phyloP scores from a whole-genome alignment of 129 eudicot genomes.

The Tanacetum coccineum region DNA sequence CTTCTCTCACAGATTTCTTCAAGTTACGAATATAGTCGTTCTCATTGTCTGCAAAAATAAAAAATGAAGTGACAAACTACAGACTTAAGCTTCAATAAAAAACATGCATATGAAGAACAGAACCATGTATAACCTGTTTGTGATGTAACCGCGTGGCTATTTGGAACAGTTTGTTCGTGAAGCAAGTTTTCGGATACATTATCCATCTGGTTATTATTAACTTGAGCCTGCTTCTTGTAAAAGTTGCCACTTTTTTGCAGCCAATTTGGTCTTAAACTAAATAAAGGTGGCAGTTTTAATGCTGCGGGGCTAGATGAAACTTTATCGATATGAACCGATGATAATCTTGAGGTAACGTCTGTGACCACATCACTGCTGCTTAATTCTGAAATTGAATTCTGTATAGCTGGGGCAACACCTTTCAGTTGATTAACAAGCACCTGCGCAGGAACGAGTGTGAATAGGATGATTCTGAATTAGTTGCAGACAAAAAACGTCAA shows the following conservation, averaged over 20 bases:
- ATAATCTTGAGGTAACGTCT: conserved; percentile 66
- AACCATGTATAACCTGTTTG: conserved; percentile 53
- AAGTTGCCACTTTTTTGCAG: conserved; percentile 75
- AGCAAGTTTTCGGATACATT: conserved; percentile 41
- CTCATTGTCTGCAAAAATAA: conserved; percentile 55
- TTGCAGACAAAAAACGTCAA: not conserved
- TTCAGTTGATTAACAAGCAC: conserved; percentile 91
- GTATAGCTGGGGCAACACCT: no score
- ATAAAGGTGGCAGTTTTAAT: conserved; percentile 83
- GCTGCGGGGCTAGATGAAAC: conserved; percentile 60
- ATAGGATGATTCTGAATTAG: not conserved
- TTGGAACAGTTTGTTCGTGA: no score
- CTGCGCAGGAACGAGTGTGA: conserved; percentile 34
- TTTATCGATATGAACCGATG: conserved; percentile 71
- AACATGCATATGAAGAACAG: conserved; percentile 6
- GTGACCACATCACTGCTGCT: conserved; percentile 56
- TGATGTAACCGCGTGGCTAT: conserved; percentile 48
- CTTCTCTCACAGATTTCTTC: conserved; percentile 93
- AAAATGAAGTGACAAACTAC: conserved; percentile 11
- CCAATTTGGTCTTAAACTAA: conserved; percentile 77
- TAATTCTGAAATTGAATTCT: no score
- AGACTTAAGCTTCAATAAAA: not conserved
- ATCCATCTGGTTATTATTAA: conserved; percentile 34
- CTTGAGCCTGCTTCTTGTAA: conserved; percentile 46
- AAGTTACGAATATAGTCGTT: conserved; percentile 54